Base-by-base conservation (phyloP, 129 eudicot genomes). In the Chrysanthemum seticuspe region DNA sequence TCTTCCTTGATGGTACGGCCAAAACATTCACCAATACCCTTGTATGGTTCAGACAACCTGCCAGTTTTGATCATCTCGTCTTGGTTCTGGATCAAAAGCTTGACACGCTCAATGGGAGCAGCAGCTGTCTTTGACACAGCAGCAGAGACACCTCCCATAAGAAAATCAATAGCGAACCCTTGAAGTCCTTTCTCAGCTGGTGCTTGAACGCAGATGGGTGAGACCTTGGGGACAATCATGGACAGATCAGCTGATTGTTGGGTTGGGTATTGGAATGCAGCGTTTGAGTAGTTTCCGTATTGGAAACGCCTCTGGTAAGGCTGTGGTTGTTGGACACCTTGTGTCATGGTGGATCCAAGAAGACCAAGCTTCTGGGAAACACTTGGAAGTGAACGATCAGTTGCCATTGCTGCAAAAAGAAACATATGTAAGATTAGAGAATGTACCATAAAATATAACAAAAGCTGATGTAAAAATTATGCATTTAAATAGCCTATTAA, bases 1-100 rank as follows among this genome's bases (percentile, higher is more conserved):
- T 86, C 87, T 0, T 86, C 88, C 78, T 59, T 60, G 6, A 58
- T 58, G 9, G 63, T 58, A 10, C 63, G 25, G 25, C 27, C 63
- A 19, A 58, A 58, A 58, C 63, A 58, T 15, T 58, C 63, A 58
- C 63, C 63, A 58, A 58, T 58, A 16, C 63, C 63, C 23, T 58
- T 58, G 63, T 58, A 58, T 58, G 63, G 63, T 21, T 58, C 63
- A 58, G 63, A 58, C 19, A 58, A 25, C 27, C 63, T 58, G 12
- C 63, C 63, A 58, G 63, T 9, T 13, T 58, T 58, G 29, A 58
- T 14, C 63, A 58, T 58, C 63, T 58, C 63, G 19, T 19, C 63
- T 19, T 58, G 63, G 12, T 58, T 58, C 29, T 58, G 63, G 63
- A 58, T 58, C 63, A 58, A 19, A 16, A 58, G 63, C 23, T 58